A percentile compares a stretch with the other conserved stretches of the same genome.
phyloP scores from a whole-genome alignment of 345 rosid species.

The Salix brachista region DNA sequence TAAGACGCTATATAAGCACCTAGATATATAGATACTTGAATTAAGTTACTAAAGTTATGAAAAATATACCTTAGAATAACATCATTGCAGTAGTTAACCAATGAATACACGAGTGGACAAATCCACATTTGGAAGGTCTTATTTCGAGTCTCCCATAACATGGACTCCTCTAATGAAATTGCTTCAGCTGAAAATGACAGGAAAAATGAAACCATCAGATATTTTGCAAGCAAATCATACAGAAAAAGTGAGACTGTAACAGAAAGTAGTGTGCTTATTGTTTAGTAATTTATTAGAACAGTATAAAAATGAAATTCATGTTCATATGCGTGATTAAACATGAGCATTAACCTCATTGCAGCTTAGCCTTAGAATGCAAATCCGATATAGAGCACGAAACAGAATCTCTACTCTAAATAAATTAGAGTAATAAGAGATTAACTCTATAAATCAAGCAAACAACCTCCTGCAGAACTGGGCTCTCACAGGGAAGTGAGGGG shows the following conservation, averaged over 20 bases:
- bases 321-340: too few relatives aligned
- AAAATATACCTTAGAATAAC: constrained; percentile 61
- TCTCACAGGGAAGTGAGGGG: too few relatives aligned
- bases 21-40: constrained; percentile 8
- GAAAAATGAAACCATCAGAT: constrained; percentile 17
- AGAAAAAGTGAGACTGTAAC: constrained; percentile 7
- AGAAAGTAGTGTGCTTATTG: background rate
- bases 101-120: constrained; percentile 75
- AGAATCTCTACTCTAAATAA: too few relatives aligned
- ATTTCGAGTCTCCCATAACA: constrained; percentile 66
- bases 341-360: too few relatives aligned
- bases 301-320: too few relatives aligned
- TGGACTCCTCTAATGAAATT: constrained; percentile 52
- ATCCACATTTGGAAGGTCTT: constrained; percentile 84
- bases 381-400: too few relatives aligned
- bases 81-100: constrained; percentile 69
- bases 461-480: too few relatives aligned
- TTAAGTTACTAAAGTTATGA: background rate
- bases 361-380: too few relatives aligned
- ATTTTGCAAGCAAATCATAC: constrained; percentile 1
- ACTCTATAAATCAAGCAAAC: too few relatives aligned
- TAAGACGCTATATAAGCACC: background rate
- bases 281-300: too few relatives aligned
- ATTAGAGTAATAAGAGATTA: too few relatives aligned
- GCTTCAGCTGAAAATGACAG: constrained; percentile 48